These are phyloP conservation scores for Phaeosphaeriaceae sp. DNA, from an alignment of 2,329 filamentous ascomycete species.

Conservation along the genomic window DNA sequence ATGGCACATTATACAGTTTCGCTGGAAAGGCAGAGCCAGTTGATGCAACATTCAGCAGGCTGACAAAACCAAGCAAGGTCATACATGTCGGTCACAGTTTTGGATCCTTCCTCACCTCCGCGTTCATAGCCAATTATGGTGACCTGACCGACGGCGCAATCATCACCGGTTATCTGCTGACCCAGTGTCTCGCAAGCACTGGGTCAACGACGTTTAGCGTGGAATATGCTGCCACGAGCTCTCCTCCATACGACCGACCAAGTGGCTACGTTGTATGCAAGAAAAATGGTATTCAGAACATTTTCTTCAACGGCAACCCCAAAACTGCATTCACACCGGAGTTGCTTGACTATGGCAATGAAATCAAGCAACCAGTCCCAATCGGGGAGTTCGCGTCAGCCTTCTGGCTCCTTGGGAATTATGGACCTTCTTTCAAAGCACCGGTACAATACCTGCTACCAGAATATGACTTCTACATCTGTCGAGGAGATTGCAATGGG, in stretches of 20 bases:
- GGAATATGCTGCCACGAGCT: conserved; percentile 16
- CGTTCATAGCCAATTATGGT: conserved; percentile 41
- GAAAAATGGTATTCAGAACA: conserved; percentile 41
- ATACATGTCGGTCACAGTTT: conserved; percentile 49
- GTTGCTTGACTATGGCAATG: conserved; percentile 27
- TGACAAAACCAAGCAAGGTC: conserved; percentile 40
- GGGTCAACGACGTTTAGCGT: conserved; percentile 21
- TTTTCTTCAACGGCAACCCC: conserved; percentile 35
- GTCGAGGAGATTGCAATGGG: conserved; percentile 47
- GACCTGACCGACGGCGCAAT: conserved; percentile 48
- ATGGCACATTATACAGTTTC: conserved; percentile 35
- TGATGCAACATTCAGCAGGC: conserved; percentile 15
- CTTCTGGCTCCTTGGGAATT: conserved; percentile 21
- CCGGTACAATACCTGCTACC: conserved; percentile 33
- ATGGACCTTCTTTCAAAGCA: conserved; percentile 35
- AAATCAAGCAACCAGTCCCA: conserved; percentile 44
- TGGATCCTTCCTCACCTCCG: conserved; percentile 44
- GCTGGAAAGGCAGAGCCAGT: conserved; percentile 17
- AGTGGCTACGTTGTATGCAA: conserved; percentile 31
- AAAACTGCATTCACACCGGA: conserved; percentile 31
- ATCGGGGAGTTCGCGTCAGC: conserved; percentile 35
- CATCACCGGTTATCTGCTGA: conserved; percentile 49
- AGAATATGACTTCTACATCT: conserved; percentile 33
- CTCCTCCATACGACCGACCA: conserved; percentile 16
- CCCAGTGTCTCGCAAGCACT: conserved; percentile 11